Evolutionary conservation across 2,329 filamentous ascomycete genomes (phyloP).

Genomic region (Phialophora expanda): DNA sequence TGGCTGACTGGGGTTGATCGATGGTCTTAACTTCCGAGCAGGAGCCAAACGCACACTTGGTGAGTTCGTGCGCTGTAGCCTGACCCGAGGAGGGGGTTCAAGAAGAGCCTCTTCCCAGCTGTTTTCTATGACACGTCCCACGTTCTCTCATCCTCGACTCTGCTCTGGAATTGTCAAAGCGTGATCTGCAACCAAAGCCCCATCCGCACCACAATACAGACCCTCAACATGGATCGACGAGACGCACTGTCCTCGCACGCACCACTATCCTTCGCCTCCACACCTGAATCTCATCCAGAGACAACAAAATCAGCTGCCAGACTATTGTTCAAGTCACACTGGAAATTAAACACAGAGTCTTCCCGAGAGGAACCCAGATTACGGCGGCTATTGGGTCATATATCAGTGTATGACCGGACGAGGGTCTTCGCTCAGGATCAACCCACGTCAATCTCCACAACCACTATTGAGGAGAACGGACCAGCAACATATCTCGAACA

Average conservation of each 20-base stretch:
- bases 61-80: slow-evolving; percentile 16
- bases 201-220: neutral
- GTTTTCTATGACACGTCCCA: neutral
- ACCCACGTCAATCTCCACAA: neutral
- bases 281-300: slow-evolving; percentile 9
- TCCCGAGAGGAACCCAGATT: slow-evolving; percentile 29
- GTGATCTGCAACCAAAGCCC: neutral
- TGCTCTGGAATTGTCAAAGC: neutral
- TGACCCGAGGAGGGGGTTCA: slow-evolving; percentile 20
- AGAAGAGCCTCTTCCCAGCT: slow-evolving; percentile 17
- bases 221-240: slow-evolving; percentile 12
- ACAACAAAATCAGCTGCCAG: slow-evolving; percentile 21
- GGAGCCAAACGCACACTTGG: neutral
- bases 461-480: slow-evolving; percentile 12
- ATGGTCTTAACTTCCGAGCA: slow-evolving; percentile 21
- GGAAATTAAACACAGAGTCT: slow-evolving; percentile 32
- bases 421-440: slow-evolving; percentile 1
- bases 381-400: slow-evolving; percentile 33
- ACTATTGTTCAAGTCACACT: slow-evolving; percentile 30
- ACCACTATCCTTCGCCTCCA: slow-evolving; percentile 23
- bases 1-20: slow-evolving; percentile 33
- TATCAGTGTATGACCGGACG: slow-evolving; percentile 32
- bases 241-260: slow-evolving; percentile 28
- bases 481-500: slow-evolving; percentile 26
- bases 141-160: slow-evolving; percentile 1